Percentiles rank a stretch among this genome's conserved stretches.
These are phyloP conservation scores for Ustanciosporium gigantosporum DNA, from an alignment of 1,284 basidiomycete genomes.

Conservation along the genomic window DNA sequence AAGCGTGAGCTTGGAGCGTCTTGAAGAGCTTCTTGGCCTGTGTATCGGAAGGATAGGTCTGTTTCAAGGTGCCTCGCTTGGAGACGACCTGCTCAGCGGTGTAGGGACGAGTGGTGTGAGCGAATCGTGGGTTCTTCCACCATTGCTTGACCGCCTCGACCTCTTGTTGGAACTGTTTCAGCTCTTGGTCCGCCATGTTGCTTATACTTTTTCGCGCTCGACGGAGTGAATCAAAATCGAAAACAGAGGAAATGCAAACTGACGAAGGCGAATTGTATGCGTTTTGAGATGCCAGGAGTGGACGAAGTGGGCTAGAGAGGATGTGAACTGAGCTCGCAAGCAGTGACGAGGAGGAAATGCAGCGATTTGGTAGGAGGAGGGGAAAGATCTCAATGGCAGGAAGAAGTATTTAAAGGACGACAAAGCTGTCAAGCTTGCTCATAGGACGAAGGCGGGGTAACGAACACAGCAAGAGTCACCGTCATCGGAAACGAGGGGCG, in stretches of 20 bases:
- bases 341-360: too few species aligned
- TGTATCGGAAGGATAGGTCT: constrained; percentile 82
- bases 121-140: constrained; percentile 90
- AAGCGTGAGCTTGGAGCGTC: constrained; percentile 67
- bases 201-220: constrained; percentile 1
- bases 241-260: background rate
- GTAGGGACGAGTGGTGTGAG: constrained; percentile 83
- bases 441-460: background rate
- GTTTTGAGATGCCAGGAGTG: too few species aligned
- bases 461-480: background rate
- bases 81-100: constrained; percentile 88
- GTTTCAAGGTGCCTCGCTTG: constrained; percentile 85
- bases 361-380: too few species aligned
- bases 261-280: too few species aligned
- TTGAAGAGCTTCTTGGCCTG: constrained; percentile 86
- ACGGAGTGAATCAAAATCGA: background rate
- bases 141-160: constrained; percentile 83
- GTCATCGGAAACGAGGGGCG: background rate
- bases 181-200: constrained; percentile 56
- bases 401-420: background rate
- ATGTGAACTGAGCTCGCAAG: too few species aligned
- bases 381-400: too few species aligned
- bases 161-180: constrained; percentile 72
- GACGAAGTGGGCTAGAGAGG: too few species aligned
- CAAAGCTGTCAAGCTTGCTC: background rate